A percentile compares a stretch with the other conserved stretches of the same genome.
These are phyloP conservation scores for Annulohypoxylon maeteangense DNA, from an alignment of 495 filamentous ascomycete genomes.

Conservation along the genomic window DNA sequence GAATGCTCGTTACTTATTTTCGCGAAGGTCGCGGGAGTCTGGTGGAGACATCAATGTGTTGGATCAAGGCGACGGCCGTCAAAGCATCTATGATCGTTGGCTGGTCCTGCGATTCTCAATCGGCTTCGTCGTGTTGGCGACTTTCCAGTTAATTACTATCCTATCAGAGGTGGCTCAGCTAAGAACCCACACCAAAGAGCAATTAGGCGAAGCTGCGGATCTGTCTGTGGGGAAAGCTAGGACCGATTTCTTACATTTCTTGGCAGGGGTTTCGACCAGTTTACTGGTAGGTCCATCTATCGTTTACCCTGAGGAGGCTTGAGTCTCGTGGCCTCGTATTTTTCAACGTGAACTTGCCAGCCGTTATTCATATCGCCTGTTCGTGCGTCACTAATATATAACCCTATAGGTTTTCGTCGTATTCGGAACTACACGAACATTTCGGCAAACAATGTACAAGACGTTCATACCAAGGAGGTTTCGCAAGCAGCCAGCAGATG, in stretches of 20 bases:
- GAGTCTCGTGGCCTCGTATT: not conserved
- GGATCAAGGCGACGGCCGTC: constrained; percentile 29
- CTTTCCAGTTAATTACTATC: constrained; percentile 57
- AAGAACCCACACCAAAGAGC: constrained; percentile 47
- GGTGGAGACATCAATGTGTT: constrained; percentile 31
- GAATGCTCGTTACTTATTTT: constrained; percentile 49
- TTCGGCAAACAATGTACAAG: constrained; percentile 41
- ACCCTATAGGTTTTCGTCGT: constrained; percentile 48
- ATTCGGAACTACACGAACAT: constrained; percentile 56
- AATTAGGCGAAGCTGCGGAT: constrained; percentile 49
- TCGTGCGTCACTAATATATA: not conserved
- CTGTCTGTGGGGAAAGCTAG: constrained; percentile 48
- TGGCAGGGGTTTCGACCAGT: constrained; percentile 55
- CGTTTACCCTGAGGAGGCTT: not conserved
- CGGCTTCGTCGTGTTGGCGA: constrained; percentile 56
- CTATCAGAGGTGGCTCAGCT: constrained; percentile 54
- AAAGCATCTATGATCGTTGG: constrained; percentile 60
- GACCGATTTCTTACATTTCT: constrained; percentile 55
- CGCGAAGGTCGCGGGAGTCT: constrained; percentile 32
- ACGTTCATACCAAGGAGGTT: constrained; percentile 36
- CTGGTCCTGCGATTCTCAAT: constrained; percentile 59
- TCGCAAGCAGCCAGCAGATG: constrained; percentile 6
- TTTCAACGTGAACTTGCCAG: not conserved
- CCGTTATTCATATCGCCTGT: not conserved
- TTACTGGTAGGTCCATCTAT: constrained; percentile 44